Evolutionary conservation across 768 basidiomycete species (phyloP).

Genomic region (Amanita pallidorosea): DNA sequence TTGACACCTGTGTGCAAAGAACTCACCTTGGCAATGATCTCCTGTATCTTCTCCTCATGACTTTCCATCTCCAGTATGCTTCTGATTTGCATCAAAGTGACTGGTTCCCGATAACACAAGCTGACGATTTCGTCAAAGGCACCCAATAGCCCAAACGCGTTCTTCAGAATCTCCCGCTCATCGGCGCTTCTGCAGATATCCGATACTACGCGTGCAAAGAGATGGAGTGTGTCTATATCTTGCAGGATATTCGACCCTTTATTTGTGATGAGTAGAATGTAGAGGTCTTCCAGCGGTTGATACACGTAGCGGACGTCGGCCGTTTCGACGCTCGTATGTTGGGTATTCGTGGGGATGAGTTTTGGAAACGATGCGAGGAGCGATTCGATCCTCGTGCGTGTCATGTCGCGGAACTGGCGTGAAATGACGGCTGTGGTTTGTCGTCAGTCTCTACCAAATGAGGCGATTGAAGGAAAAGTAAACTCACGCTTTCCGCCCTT

Average conservation of each 20-base stretch:
- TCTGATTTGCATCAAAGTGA: conserved; percentile 70
- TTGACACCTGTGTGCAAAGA: not conserved
- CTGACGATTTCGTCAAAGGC: conserved; percentile 97
- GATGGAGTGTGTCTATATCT: conserved; percentile 93
- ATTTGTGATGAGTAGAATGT: conserved; percentile 96
- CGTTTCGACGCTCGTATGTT: conserved; percentile 95
- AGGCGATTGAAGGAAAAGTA: not conserved
- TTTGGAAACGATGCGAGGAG: conserved; percentile 96
- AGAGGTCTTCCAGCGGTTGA: conserved; percentile 92
- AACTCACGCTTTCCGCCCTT: conserved; percentile 87
- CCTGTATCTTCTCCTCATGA: conserved; percentile 92
- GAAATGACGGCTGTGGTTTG: conserved; percentile 72
- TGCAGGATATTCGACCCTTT: conserved; percentile 98
- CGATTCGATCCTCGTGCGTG: conserved; percentile 86
- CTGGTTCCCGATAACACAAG: conserved; percentile 74
- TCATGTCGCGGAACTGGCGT: conserved; percentile 91
- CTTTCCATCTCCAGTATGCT: conserved; percentile 83
- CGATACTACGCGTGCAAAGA: conserved; percentile 88
- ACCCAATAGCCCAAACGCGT: conserved; percentile 87
- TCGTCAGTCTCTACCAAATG: not conserved
- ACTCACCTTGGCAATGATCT: conserved; percentile 89
- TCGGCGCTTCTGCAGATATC: conserved; percentile 82
- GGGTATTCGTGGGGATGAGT: conserved; percentile 87
- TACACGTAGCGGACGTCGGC: conserved; percentile 94
- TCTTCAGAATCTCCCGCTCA: conserved; percentile 81